Evolutionary conservation across 164 flowering plant genomes (phyloP).

Genomic region (Brasenia schreberi): DNA sequence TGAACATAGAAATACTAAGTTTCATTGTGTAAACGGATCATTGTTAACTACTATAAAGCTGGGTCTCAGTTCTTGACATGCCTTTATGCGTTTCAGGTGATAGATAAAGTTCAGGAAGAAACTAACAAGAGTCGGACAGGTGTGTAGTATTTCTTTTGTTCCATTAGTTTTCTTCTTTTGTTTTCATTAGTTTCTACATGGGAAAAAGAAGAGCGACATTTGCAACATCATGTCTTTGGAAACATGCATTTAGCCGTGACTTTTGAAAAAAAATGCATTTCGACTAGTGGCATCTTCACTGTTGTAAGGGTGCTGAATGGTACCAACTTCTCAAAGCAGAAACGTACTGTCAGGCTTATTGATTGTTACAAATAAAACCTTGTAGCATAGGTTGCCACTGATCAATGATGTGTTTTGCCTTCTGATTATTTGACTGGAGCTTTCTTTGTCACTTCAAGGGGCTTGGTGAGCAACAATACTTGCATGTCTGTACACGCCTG

Average conservation of each 20-base stretch:
- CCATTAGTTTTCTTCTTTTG: neutral
- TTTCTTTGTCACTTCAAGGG: no score
- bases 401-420: no score
- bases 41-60: neutral
- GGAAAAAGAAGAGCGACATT: neutral
- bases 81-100: slow-evolving; percentile 25
- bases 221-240: neutral
- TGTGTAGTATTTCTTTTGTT: slow-evolving; percentile 5
- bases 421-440: no score
- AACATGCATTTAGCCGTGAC: neutral
- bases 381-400: no score
- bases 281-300: neutral
- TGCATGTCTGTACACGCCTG: no score
- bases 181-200: neutral
- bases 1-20: no score
- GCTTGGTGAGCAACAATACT: no score
- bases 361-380: no score
- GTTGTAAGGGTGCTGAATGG: no score
- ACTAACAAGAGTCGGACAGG: slow-evolving; percentile 45
- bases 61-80: neutral
- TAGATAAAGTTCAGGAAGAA: slow-evolving; percentile 61
- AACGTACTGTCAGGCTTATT: no score
- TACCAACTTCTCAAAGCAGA: no score
- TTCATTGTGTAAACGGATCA: no score
- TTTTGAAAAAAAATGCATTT: neutral